Percentiles rank a stretch among this genome's conserved stretches.
Conservation (phyloP, 495 filamentous ascomycete genomes). For the Antarctomyces pellizariae region DNA sequence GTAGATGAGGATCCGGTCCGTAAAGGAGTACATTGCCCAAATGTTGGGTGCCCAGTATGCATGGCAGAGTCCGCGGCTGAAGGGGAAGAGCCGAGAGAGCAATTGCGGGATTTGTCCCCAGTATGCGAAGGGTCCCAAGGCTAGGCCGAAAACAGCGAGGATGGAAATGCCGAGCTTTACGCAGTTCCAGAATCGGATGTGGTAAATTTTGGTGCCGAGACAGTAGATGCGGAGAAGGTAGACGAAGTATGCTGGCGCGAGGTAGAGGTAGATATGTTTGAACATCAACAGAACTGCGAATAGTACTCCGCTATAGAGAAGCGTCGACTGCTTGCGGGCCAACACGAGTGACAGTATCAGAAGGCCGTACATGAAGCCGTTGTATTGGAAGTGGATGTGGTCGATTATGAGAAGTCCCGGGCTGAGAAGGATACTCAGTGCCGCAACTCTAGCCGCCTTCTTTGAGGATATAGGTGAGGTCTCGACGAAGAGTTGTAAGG, state of each 20-base stretch:
- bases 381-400: slow-evolving; percentile 98
- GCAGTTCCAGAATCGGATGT: slow-evolving; percentile 51
- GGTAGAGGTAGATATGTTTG: slow-evolving; percentile 96
- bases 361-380: slow-evolving; percentile 85
- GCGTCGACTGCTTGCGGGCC: slow-evolving; percentile 50
- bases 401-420: slow-evolving; percentile 92
- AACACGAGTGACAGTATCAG: slow-evolving; percentile 66
- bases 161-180: slow-evolving; percentile 63
- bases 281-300: slow-evolving; percentile 77
- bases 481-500: slow-evolving; percentile 32
- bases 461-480: slow-evolving; percentile 24
- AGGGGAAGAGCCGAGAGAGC: slow-evolving; percentile 69
- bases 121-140: slow-evolving; percentile 74
- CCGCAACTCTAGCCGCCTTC: slow-evolving; percentile 64
- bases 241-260: slow-evolving; percentile 90
- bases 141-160: slow-evolving; percentile 45
- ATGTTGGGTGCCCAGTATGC: slow-evolving; percentile 97
- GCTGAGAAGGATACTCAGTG: slow-evolving; percentile 73
- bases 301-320: slow-evolving; percentile 53
- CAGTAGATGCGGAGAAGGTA: slow-evolving; percentile 76
- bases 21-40: slow-evolving; percentile 92
- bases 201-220: slow-evolving; percentile 52
- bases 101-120: slow-evolving; percentile 80
- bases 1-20: slow-evolving; percentile 59
- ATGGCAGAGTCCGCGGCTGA: slow-evolving; percentile 81